These are phyloP conservation scores for Candida alai DNA, from an alignment of 805 yeast species.

Conservation along the genomic window DNA sequence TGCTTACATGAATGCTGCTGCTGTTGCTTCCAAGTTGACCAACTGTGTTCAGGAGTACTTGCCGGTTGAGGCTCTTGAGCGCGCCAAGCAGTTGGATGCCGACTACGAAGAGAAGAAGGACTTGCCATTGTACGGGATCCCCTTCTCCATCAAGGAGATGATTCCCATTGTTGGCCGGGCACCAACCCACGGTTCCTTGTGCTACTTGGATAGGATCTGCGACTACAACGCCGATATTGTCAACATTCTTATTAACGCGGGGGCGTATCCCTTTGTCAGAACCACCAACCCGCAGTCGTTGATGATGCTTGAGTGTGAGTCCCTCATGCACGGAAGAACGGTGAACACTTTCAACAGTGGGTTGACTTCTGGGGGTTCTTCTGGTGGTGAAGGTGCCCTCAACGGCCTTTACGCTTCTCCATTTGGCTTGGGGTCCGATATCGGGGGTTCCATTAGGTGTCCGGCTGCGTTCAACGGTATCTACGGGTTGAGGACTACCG, in stretches of 20 bases:
- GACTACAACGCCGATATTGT: constrained; percentile 18
- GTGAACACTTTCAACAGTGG: constrained; percentile 17
- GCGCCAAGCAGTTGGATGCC: constrained; percentile 16
- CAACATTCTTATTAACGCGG: constrained; percentile 12
- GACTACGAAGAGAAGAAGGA: constrained; percentile 9
- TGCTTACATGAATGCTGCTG: constrained; percentile 17
- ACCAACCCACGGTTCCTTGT: constrained; percentile 16
- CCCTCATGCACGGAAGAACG: constrained; percentile 18
- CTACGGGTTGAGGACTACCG: constrained; percentile 19
- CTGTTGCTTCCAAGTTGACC: constrained; percentile 15
- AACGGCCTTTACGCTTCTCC: constrained; percentile 18
- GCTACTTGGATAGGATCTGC: constrained; percentile 16
- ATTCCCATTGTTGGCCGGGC: constrained; percentile 15
- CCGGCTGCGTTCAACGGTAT: constrained; percentile 22
- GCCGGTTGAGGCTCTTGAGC: constrained; percentile 15
- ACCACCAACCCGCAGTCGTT: constrained; percentile 22
- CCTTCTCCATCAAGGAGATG: constrained; percentile 22
- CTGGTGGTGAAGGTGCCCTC: constrained; percentile 25
- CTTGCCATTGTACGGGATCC: constrained; percentile 18
- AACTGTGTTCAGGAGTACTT: constrained; percentile 17
- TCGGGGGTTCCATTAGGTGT: constrained; percentile 22
- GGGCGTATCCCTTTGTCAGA: constrained; percentile 19
- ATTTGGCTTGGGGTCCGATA: constrained; percentile 23
- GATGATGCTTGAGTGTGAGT: constrained; percentile 20
- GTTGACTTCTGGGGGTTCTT: constrained; percentile 20